Evolutionary conservation across 164 flowering plant genomes (phyloP).

Genomic region (Euptelea pleiosperma): DNA sequence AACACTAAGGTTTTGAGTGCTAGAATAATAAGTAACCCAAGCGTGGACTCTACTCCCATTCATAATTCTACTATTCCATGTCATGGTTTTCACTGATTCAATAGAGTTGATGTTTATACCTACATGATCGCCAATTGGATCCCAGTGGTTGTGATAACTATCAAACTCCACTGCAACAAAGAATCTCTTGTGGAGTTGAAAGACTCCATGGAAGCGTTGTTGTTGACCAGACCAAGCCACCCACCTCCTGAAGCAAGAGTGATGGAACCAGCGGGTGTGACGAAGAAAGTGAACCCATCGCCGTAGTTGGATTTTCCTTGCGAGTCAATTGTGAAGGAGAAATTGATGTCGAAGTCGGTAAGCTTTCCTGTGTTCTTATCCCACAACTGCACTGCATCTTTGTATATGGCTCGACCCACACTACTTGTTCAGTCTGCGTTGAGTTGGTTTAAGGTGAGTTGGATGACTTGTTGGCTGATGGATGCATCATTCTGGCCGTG

Average conservation of each 20-base stretch:
- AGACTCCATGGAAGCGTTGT: no score
- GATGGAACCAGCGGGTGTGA: constrained; percentile 31
- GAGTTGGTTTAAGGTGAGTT: no score
- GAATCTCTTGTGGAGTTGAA: constrained; percentile 3
- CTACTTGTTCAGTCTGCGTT: no score
- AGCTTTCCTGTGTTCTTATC: constrained; percentile 6
- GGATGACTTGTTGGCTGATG: not conserved
- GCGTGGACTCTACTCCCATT: not conserved
- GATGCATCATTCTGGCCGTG: constrained; percentile 7
- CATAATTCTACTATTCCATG: constrained; percentile 10
- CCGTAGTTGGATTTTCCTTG: constrained; percentile 3
- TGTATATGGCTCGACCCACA: constrained; percentile 9
- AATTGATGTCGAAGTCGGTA: constrained; percentile 43
- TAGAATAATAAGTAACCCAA: constrained; percentile 10
- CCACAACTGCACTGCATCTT: constrained; percentile 2
- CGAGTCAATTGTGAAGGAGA: constrained; percentile 35
- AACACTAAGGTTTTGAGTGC: constrained; percentile 2
- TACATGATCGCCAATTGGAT: constrained; percentile 26
- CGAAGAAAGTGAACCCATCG: constrained; percentile 35
- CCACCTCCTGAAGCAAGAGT: constrained; percentile 37
- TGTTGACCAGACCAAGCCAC: constrained; percentile 39
- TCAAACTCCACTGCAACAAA: constrained; percentile 31
- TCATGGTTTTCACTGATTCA: not conserved
- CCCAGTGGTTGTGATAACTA: constrained; percentile 18
- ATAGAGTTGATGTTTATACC: constrained; percentile 26